Conservation (phyloP, 306 rosid genomes). For the Oxytropis ochrocephala region DNA sequence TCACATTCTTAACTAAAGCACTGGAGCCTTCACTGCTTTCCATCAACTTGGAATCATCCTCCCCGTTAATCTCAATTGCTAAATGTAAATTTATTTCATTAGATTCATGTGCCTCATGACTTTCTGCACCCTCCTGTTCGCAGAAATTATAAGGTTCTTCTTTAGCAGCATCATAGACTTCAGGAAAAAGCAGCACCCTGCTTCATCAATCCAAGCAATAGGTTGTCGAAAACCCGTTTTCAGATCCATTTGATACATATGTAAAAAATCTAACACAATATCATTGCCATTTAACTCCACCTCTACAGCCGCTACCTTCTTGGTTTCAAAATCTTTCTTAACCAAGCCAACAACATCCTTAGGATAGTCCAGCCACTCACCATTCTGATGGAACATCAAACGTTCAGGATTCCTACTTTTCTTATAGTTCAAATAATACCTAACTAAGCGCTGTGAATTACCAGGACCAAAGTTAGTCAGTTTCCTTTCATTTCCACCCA, state of each 20-base stretch:
- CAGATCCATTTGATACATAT: slow-evolving; percentile 63
- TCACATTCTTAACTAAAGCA: slow-evolving; percentile 28
- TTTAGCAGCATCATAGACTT: slow-evolving; percentile 34
- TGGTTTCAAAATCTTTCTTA: slow-evolving; percentile 47
- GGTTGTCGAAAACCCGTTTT: slow-evolving; percentile 56
- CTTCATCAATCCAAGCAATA: slow-evolving; percentile 86
- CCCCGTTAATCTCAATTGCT: slow-evolving; percentile 65
- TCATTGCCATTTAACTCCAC: slow-evolving; percentile 46
- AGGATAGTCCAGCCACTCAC: slow-evolving; percentile 64
- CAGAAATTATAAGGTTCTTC: slow-evolving; percentile 17
- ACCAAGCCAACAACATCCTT: slow-evolving; percentile 46
- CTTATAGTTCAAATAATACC: slow-evolving; percentile 49
- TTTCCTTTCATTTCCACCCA: slow-evolving; percentile 28
- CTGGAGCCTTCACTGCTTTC: slow-evolving; percentile 77
- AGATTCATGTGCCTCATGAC: slow-evolving; percentile 26
- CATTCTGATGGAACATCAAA: slow-evolving; percentile 60
- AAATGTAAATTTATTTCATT: slow-evolving; percentile 51
- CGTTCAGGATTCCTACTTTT: slow-evolving; percentile 61
- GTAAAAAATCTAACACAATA: slow-evolving; percentile 65
- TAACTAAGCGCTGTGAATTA: slow-evolving; percentile 28
- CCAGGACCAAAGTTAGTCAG: slow-evolving; percentile 22
- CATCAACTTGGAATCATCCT: slow-evolving; percentile 29
- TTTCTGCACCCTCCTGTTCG: slow-evolving; percentile 16
- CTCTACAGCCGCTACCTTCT: slow-evolving; percentile 52
- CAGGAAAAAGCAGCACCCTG: slow-evolving; percentile 76